Conservation (phyloP, 2,329 filamentous ascomycete species). For the Colletotrichum siamense region DNA sequence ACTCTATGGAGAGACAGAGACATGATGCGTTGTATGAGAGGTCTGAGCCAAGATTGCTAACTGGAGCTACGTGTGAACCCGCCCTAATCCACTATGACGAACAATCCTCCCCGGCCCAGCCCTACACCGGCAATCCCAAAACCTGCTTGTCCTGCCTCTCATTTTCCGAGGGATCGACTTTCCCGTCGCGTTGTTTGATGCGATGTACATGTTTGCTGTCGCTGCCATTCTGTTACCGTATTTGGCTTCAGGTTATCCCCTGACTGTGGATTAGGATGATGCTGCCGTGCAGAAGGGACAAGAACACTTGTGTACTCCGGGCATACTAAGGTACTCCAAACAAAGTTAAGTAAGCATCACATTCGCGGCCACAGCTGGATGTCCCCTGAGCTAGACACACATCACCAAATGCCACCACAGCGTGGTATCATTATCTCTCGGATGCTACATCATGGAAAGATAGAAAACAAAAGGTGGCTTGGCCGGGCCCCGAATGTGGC, state of each 20-base stretch:
- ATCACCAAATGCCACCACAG: background rate
- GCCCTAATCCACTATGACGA: constrained; percentile 16
- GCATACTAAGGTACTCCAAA: background rate
- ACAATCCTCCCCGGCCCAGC: background rate
- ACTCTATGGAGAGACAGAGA: background rate
- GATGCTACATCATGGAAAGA: background rate
- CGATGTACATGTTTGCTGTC: background rate
- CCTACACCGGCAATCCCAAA: background rate
- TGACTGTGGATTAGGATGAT: constrained; percentile 4
- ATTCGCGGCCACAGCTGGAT: background rate
- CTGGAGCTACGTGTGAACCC: constrained; percentile 4
- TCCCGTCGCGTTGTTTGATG: background rate
- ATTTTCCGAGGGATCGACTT: background rate
- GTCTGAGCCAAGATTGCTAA: background rate
- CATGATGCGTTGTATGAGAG: background rate
- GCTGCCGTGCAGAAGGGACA: constrained; percentile 1
- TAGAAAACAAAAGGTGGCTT: background rate
- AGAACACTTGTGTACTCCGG: background rate
- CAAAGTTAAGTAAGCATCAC: background rate
- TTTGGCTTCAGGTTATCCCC: background rate
- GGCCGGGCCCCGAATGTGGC: background rate
- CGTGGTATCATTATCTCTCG: background rate
- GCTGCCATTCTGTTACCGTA: background rate
- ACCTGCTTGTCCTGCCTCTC: background rate
- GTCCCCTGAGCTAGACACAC: background rate